These are phyloP conservation scores for Cryptococcus jaspeensis DNA, from an alignment of 1,284 basidiomycete species.

Conservation along the genomic window DNA sequence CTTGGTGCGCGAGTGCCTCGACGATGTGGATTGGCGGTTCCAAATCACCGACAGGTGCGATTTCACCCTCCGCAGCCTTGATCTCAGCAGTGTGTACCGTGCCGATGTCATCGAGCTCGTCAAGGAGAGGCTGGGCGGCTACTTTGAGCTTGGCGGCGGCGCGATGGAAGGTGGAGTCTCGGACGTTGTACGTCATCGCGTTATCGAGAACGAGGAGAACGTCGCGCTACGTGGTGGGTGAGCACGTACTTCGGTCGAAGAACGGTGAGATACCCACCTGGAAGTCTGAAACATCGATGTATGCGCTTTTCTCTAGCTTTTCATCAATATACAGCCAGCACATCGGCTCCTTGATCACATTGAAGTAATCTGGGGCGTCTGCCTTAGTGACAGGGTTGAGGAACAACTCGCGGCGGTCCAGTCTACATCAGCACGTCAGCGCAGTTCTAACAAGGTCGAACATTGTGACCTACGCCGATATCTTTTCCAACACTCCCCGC, in stretches of 20 bases:
- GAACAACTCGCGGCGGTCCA: constrained; percentile 74
- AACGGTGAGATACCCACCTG: constrained; percentile 56
- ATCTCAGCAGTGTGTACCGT: constrained; percentile 2
- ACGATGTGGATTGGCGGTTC: constrained; percentile 61
- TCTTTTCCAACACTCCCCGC: constrained; percentile 65
- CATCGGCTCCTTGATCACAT: constrained; percentile 84
- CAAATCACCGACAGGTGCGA: constrained; percentile 60
- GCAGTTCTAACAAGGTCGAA: background rate
- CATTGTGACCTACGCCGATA: constrained; percentile 61
- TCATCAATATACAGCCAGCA: constrained; percentile 77
- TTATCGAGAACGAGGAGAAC: constrained; percentile 79
- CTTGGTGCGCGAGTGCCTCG: constrained; percentile 19
- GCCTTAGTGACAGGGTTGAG: constrained; percentile 72
- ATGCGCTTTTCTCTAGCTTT: constrained; percentile 74
- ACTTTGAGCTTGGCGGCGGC: constrained; percentile 68
- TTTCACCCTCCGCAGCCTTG: background rate
- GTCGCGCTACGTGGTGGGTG: constrained; percentile 62
- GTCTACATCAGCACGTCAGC: constrained; percentile 53
- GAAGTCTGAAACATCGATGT: constrained; percentile 73
- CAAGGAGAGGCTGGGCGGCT: constrained; percentile 61
- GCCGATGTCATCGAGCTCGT: constrained; percentile 56
- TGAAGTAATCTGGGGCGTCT: constrained; percentile 90
- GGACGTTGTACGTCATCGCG: constrained; percentile 81
- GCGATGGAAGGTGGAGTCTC: constrained; percentile 70
- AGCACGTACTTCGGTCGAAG: too few species aligned